Conservation (phyloP, 2,329 filamentous ascomycete species). For the Fusarium sublunatum region DNA sequence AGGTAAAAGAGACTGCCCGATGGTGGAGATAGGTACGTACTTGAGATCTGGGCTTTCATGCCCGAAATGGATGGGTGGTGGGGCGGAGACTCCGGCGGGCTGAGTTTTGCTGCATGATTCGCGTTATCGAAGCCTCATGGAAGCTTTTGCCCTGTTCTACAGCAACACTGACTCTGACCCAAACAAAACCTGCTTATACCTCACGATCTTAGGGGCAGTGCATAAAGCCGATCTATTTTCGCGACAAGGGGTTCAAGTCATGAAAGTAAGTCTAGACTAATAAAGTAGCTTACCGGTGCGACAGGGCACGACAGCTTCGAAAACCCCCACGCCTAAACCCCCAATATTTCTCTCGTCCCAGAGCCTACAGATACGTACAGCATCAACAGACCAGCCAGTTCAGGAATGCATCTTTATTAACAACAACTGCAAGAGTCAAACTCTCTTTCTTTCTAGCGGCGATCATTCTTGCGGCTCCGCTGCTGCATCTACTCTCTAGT, state of each 20-base stretch:
- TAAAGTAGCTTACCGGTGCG: not conserved
- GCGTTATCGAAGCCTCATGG: conserved; percentile 47
- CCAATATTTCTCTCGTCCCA: conserved; percentile 3
- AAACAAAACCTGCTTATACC: not conserved
- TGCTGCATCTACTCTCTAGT: conserved; percentile 7
- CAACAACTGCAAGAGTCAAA: conserved; percentile 1
- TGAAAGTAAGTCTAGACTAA: not conserved
- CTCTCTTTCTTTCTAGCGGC: not conserved
- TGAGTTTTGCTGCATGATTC: conserved; percentile 40
- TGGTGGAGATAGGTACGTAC: not conserved
- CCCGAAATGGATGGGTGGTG: conserved; percentile 22
- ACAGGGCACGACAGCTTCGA: not conserved
- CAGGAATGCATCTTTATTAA: conserved; percentile 14
- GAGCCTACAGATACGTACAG: not conserved
- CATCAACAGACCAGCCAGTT: not conserved
- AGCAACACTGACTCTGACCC: too few relatives aligned
- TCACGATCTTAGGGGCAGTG: not conserved
- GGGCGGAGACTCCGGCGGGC: conserved; percentile 40
- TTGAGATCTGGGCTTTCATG: too few relatives aligned
- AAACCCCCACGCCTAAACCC: conserved; percentile 23
- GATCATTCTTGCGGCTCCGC: conserved; percentile 22
- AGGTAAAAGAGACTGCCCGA: conserved; percentile 1
- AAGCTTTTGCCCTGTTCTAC: conserved; percentile 31
- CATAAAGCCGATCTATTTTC: conserved; percentile 23
- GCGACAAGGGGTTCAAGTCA: conserved; percentile 2